Percentiles rank a stretch among this genome's conserved stretches.
phyloP scores from a whole-genome alignment of 2,329 filamentous ascomycete genomes.

The Cladosporium sphaerospermum region DNA sequence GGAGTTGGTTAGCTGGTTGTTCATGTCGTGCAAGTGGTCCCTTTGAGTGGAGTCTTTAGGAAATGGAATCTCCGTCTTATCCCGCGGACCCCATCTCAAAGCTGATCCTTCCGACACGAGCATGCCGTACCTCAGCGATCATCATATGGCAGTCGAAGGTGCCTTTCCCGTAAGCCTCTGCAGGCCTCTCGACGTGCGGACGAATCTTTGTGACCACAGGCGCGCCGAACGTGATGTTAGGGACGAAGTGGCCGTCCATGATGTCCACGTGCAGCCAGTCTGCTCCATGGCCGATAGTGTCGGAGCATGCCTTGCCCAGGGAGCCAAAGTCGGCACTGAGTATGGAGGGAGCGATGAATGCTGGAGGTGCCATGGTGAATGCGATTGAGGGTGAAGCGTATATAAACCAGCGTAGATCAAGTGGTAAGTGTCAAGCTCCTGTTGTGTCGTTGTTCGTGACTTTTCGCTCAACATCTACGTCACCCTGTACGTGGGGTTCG shows the following conservation, averaged over 20 bases:
- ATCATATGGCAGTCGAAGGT: conserved; percentile 99
- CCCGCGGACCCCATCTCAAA: neutral
- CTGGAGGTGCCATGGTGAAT: conserved; percentile 69
- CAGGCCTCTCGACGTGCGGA: conserved; percentile 71
- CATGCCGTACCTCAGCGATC: conserved; percentile 77
- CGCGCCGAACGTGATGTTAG: conserved; percentile 94
- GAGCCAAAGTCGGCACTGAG: conserved; percentile 92
- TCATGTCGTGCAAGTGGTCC: neutral
- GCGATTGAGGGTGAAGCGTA: neutral
- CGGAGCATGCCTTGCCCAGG: conserved; percentile 77
- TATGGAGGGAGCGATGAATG: conserved; percentile 97
- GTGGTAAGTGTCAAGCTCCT: neutral
- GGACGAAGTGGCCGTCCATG: conserved; percentile 98
- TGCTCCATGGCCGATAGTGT: conserved; percentile 78
- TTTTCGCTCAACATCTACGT: conserved; percentile 2
- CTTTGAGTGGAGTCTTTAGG: no score
- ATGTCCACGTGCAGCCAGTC: conserved; percentile 97
- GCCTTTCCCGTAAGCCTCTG: conserved; percentile 64
- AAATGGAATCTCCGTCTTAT: neutral
- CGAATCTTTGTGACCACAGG: conserved; percentile 94
- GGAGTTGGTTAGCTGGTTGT: conserved; percentile 4
- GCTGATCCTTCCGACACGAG: neutral
- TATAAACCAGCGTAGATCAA: neutral
- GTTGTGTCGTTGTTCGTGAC: neutral
- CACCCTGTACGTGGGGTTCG: neutral